These are phyloP conservation scores for Epichloe sylvatica DNA, from an alignment of 2,329 filamentous ascomycete species.

Conservation along the genomic window DNA sequence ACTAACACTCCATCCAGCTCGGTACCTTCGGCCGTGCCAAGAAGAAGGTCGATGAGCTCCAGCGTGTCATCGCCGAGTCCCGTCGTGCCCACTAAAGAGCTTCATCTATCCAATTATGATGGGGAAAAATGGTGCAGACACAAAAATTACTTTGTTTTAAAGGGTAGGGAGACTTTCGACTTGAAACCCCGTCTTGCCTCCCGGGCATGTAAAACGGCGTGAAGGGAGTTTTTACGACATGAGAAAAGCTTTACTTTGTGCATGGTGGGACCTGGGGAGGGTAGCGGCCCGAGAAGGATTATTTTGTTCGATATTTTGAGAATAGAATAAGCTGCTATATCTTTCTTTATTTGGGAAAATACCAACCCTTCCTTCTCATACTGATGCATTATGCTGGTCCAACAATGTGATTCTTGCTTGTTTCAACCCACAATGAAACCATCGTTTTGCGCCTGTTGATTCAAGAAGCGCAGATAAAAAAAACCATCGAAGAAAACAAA, in stretches of 20 bases:
- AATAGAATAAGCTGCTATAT: constrained; percentile 2
- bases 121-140: not conserved
- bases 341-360: not conserved
- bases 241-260: not conserved
- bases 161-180: not conserved
- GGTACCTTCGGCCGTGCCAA: constrained; percentile 98
- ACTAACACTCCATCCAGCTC: constrained; percentile 43
- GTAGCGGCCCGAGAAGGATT: constrained; percentile 1
- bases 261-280: not conserved
- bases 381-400: not conserved
- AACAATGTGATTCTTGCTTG: too few species aligned
- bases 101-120: too few species aligned
- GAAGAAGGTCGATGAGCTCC: constrained; percentile 99
- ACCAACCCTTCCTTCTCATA: constrained; percentile 1
- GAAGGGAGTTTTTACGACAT: not conserved
- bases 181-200: not conserved
- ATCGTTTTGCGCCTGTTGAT: not conserved
- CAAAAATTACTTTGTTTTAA: not conserved
- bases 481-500: not conserved
- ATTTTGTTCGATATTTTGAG: not conserved
- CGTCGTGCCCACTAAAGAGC: constrained; percentile 50
- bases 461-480: not conserved
- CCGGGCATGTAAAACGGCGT: constrained; percentile 3
- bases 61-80: constrained; percentile 92
- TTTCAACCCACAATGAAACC: not conserved